A percentile compares a stretch with the other conserved stretches of the same genome.
Conservation (phyloP, 2,329 filamentous ascomycete species). For the Drechslerella dactyloides region DNA sequence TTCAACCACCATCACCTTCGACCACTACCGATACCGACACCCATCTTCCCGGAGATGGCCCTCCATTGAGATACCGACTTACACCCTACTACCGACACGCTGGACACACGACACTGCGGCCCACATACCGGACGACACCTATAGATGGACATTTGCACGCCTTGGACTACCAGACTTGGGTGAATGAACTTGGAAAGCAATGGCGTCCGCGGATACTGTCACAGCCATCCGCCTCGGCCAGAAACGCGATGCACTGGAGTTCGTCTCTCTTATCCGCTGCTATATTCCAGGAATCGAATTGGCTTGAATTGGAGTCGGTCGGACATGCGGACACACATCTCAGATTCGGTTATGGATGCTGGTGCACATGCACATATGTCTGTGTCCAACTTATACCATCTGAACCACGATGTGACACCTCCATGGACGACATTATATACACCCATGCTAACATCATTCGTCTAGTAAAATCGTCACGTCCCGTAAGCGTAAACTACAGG, state of each 20-base stretch:
- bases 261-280: slow-evolving; percentile 13
- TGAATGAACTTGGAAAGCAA: slow-evolving; percentile 7
- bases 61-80: not conserved
- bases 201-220: slow-evolving; percentile 38
- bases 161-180: not conserved
- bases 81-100: too few relatives aligned
- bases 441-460: not conserved
- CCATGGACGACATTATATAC: not conserved
- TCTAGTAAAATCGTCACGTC: slow-evolving; percentile 75
- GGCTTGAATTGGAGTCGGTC: not conserved
- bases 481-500: slow-evolving; percentile 88
- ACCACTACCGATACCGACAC: not conserved
- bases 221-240: slow-evolving; percentile 26
- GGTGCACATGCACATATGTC: not conserved
- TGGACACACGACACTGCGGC: too few relatives aligned
- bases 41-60: not conserved
- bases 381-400: not conserved
- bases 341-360: not conserved
- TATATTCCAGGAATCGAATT: not conserved
- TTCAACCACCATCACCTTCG: not conserved
- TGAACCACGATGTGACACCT: not conserved
- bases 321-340: not conserved
- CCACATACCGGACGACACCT: not conserved
- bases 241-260: slow-evolving; percentile 50
- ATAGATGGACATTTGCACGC: not conserved